A percentile compares a stretch with the other conserved stretches of the same genome.
These are phyloP conservation scores for Naganishia vishniacii DNA, from an alignment of 768 basidiomycete genomes.

Conservation along the genomic window DNA sequence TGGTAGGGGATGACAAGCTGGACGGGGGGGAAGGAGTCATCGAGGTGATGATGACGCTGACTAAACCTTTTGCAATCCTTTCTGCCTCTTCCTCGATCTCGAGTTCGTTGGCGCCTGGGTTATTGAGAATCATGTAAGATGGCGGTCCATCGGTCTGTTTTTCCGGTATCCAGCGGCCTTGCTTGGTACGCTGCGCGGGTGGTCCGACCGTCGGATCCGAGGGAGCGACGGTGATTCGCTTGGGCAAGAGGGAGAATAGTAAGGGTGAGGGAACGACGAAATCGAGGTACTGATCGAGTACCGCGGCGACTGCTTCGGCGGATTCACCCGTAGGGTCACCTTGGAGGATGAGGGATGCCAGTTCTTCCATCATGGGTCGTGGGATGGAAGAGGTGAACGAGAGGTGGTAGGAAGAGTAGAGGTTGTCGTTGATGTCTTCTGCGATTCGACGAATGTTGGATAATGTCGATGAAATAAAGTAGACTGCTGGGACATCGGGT, in stretches of 20 bases:
- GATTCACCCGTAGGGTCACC: slow-evolving; percentile 46
- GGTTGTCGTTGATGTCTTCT: slow-evolving; percentile 70
- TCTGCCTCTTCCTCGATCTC: slow-evolving; percentile 92
- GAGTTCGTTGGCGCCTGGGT: slow-evolving; percentile 79
- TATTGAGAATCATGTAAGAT: slow-evolving; percentile 82
- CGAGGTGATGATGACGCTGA: slow-evolving; percentile 76
- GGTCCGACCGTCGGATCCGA: background rate
- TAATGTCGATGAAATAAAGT: slow-evolving; percentile 88
- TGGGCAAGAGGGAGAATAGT: slow-evolving; percentile 78
- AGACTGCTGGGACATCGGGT: slow-evolving; percentile 91
- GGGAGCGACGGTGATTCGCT: slow-evolving; percentile 34
- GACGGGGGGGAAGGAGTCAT: slow-evolving; percentile 56
- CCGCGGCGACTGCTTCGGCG: slow-evolving; percentile 53
- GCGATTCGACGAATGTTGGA: slow-evolving; percentile 83
- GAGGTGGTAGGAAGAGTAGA: slow-evolving; percentile 89
- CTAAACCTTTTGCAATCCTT: slow-evolving; percentile 79
- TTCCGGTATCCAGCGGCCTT: slow-evolving; percentile 27
- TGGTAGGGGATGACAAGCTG: background rate
- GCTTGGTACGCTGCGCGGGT: slow-evolving; percentile 13
- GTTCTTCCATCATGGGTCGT: slow-evolving; percentile 81
- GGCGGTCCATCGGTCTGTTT: slow-evolving; percentile 48
- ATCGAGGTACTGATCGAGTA: slow-evolving; percentile 93
- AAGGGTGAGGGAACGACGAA: slow-evolving; percentile 90
- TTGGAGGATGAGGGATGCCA: slow-evolving; percentile 78
- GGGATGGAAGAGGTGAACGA: slow-evolving; percentile 92